These are phyloP conservation scores for Ensete ventricosum DNA, from an alignment of 176 grass and related monocot species.

Conservation along the genomic window DNA sequence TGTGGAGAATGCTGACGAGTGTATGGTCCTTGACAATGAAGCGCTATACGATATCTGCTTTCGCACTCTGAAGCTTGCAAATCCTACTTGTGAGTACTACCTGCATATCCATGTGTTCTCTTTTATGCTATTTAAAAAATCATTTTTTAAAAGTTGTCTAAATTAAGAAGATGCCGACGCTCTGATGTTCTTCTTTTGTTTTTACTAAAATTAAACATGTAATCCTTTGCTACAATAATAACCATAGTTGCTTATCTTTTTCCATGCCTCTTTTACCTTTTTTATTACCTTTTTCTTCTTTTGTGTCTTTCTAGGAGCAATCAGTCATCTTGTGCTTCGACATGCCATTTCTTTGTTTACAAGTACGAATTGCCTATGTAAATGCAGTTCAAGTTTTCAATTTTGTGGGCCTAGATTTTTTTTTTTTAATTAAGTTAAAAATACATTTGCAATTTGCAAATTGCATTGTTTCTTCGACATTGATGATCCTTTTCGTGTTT, in stretches of 20 bases:
- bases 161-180: background rate
- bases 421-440: background rate
- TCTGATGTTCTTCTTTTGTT: background rate
- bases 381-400: too few relatives aligned
- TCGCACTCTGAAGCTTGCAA: constrained; percentile 3
- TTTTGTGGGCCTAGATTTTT: too few relatives aligned
- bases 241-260: background rate
- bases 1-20: constrained; percentile 7
- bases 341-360: too few relatives aligned
- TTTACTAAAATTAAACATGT: background rate
- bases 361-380: too few relatives aligned
- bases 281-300: background rate
- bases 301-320: too few relatives aligned
- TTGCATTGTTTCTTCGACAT: background rate
- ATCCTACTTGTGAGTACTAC: background rate
- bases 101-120: background rate
- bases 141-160: background rate
- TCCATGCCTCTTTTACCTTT: background rate
- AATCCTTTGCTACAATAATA: background rate
- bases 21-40: constrained; percentile 10
- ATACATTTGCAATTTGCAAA: too few relatives aligned
- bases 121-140: too few relatives aligned
- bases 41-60: constrained; percentile 1
- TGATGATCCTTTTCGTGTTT: background rate
- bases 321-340: too few relatives aligned